These are phyloP conservation scores for Theileria annulata DNA, from an alignment of 169 alveolate species.

Conservation along the genomic window DNA sequence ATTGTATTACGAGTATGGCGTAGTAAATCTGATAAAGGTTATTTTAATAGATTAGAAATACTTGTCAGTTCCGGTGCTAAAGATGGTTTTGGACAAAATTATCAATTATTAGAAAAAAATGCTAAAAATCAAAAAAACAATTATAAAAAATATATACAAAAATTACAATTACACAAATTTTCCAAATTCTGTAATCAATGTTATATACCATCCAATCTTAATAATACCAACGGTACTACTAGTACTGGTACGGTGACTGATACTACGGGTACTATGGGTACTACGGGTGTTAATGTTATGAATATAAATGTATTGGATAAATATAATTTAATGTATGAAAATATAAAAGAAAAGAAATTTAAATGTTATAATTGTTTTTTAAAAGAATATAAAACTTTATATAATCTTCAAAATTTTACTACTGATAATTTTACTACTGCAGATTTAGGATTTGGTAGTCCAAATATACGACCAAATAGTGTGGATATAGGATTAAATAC, in stretches of 20 bases:
- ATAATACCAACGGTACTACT: no score
- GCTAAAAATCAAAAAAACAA: conserved; percentile 75
- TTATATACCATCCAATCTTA: no score
- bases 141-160: conserved; percentile 68
- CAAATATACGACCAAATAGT: no score
- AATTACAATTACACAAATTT: no score
- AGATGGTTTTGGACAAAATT: conserved; percentile 80
- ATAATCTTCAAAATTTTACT: neutral
- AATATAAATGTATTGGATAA: neutral
- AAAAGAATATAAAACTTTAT: neutral
- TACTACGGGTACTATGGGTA: neutral
- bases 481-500: no score
- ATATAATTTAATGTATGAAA: neutral
- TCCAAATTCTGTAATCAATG: no score
- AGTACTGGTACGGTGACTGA: no score
- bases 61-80: conserved; percentile 83
- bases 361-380: conserved; percentile 10
- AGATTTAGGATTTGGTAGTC: no score
- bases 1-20: conserved; percentile 83
- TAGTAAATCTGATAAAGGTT: conserved; percentile 58
- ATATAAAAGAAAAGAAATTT: neutral
- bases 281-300: neutral
- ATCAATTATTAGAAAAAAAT: conserved; percentile 66
- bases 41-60: conserved; percentile 74
- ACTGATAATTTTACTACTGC: no score